phyloP scores from a whole-genome alignment of 2,329 filamentous ascomycete genomes.

The Lasiodiplodia theobromae region DNA sequence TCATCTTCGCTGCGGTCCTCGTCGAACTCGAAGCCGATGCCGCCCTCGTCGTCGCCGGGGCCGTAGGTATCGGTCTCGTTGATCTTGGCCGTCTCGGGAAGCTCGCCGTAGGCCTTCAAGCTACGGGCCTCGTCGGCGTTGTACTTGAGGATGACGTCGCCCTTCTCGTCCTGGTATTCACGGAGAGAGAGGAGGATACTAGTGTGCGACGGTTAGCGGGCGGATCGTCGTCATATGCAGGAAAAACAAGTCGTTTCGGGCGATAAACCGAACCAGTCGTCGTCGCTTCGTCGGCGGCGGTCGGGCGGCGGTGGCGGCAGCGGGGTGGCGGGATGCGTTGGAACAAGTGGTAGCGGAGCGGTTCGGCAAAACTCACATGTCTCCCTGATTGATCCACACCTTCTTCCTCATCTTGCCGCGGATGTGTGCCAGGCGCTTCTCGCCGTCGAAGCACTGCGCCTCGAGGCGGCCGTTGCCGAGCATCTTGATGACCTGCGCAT shows the following conservation, averaged over 20 bases:
- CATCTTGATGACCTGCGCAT: conserved; percentile 93
- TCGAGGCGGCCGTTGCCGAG: conserved; percentile 93
- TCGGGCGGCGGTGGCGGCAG: no score
- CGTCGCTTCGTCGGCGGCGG: no score
- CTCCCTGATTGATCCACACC: conserved; percentile 99
- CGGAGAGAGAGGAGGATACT: conserved; percentile 68
- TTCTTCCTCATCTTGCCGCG: conserved; percentile 99
- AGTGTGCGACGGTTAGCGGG: not conserved
- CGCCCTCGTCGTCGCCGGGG: conserved; percentile 86
- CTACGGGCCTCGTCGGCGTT: conserved; percentile 83
- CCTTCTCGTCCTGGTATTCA: conserved; percentile 94
- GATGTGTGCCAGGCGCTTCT: conserved; percentile 82
- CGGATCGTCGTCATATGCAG: no score
- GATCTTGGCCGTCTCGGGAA: conserved; percentile 98
- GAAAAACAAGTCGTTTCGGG: no score
- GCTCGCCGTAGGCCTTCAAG: conserved; percentile 95
- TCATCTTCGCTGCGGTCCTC: conserved; percentile 78
- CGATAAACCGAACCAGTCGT: no score
- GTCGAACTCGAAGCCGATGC: conserved; percentile 98
- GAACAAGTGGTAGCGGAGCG: conserved; percentile 47
- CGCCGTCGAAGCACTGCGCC: conserved; percentile 93
- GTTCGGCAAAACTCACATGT: conserved; percentile 70
- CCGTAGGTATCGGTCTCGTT: conserved; percentile 98
- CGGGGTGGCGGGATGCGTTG: not conserved
- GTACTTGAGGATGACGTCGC: conserved; percentile 84